Evolutionary conservation across 768 basidiomycete genomes (phyloP), one percentile per base, ranked within the genome.

Genomic region (Lactarius evosmus): DNA sequence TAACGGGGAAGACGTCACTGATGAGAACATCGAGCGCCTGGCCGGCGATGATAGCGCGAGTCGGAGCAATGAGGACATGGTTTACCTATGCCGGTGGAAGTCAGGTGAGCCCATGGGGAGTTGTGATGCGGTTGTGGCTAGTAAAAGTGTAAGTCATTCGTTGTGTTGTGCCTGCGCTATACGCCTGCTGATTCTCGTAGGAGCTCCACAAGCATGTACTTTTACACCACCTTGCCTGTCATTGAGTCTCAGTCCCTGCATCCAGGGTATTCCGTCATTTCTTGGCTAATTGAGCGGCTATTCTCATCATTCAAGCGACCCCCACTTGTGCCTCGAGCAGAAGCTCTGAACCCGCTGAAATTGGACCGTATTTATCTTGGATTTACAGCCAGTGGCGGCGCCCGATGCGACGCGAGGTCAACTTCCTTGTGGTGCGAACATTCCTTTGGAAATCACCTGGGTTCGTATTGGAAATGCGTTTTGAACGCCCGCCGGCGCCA

Each of bases 71-170:
- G 46, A 59, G 7, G 58, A 67, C 22, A 30, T 59, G 54, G 63
- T 65, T 17, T 67, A 67, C 49, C 36, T 67, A n/a, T 67, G 66
- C 38, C 57, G 32, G 44, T 67, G 66, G 66, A 65, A 40, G 19
- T 25, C 62, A 25, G 51, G 41, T 36, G 52, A 66, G 30, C 33
- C 40, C 5, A n/a, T 16, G 7, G 40, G 41, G 30, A 17, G 46
- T 17, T 64, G 61, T 19, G 51, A 49, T 3, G 25, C 22, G 25
- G 30, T 33, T 27, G 44, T 54, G 36, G 2, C 22, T 25, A 63
- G 52, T 38, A 58, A 65, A 49, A 14, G 50, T 19, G 65, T 59
- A 55, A 49, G 63, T 44, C 40, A 17, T 22, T 9, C 9, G 22
- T 11, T 14, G 22, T 12, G 3, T 22, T 4, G 17, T 49, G 19